Percentiles rank a stretch among this genome's conserved stretches.
Evolutionary conservation across 495 filamentous ascomycete genomes (phyloP).

Genomic region (Hypoxylon rickii): DNA sequence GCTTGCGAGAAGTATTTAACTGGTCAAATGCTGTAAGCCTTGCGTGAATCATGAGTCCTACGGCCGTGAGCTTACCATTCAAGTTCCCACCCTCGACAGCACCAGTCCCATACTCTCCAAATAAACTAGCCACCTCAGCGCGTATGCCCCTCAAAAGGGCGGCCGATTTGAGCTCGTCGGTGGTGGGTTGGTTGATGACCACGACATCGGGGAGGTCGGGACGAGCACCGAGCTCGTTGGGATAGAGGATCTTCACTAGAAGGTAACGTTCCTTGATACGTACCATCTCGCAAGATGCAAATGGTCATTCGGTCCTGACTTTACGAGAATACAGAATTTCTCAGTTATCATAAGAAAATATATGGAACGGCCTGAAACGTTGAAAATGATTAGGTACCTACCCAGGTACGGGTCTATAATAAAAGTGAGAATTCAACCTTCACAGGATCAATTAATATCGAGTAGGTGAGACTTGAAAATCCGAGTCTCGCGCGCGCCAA

Average conservation of each 20-base stretch:
- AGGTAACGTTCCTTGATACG: slow-evolving; percentile 95
- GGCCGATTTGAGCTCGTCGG: slow-evolving; percentile 64
- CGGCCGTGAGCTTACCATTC: slow-evolving; percentile 6
- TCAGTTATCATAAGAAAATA: neutral
- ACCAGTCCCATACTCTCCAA: slow-evolving; percentile 91
- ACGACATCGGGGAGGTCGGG: slow-evolving; percentile 58
- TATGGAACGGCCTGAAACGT: no score
- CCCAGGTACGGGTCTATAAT: no score
- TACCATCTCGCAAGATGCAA: slow-evolving; percentile 70
- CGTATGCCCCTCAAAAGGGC: slow-evolving; percentile 69
- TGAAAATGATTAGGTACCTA: no score
- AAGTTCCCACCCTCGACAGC: slow-evolving; percentile 59
- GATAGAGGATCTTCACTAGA: slow-evolving; percentile 88
- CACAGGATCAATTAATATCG: no score
- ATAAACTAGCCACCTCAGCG: slow-evolving; percentile 69
- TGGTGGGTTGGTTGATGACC: slow-evolving; percentile 76
- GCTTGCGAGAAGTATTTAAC: slow-evolving; percentile 91
- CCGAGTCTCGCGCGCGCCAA: no score
- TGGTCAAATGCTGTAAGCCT: slow-evolving; percentile 41
- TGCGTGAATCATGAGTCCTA: slow-evolving; percentile 7
- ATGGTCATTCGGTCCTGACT: neutral
- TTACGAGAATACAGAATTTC: neutral
- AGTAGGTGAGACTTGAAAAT: no score
- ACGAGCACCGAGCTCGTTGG: slow-evolving; percentile 54
- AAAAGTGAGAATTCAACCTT: no score